A percentile compares a stretch with the other conserved stretches of the same genome.
Conservation (phyloP, 2,329 filamentous ascomycete genomes). For the Ilyonectria destructans region DNA sequence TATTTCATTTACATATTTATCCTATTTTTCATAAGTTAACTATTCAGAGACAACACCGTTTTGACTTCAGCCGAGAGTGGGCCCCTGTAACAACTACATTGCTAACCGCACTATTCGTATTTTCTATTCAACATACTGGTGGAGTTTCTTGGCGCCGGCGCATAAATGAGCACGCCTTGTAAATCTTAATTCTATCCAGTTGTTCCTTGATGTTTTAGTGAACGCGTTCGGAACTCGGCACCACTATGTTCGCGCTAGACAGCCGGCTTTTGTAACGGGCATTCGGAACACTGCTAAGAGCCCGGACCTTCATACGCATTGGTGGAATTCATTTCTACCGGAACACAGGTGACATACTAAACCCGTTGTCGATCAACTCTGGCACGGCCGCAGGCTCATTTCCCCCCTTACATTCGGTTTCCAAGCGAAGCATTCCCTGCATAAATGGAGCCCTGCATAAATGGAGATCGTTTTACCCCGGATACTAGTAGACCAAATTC, state of each 20-base stretch:
- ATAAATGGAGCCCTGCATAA: neutral
- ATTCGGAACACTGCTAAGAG: neutral
- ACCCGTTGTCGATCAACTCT: neutral
- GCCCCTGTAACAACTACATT: neutral
- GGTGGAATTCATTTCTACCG: neutral
- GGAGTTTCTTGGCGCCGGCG: neutral
- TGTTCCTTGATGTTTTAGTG: no score
- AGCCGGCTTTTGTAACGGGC: neutral
- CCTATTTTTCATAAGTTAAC: neutral
- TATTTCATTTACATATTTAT: neutral
- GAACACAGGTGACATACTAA: neutral
- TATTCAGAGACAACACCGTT: neutral
- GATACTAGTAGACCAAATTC: neutral
- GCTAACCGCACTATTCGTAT: neutral
- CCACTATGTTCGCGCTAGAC: neutral
- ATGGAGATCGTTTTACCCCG: neutral
- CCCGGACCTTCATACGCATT: neutral
- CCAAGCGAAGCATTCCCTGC: neutral
- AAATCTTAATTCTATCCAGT: no score
- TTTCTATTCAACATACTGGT: neutral
- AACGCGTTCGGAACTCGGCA: neutral
- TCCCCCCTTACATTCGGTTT: neutral
- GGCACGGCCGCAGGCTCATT: neutral
- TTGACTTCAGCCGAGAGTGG: neutral
- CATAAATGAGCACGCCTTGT: no score